A percentile compares a stretch with the other conserved stretches of the same genome.
These are phyloP conservation scores for Thelephora ganbajun DNA, from an alignment of 768 basidiomycete species.

Conservation along the genomic window DNA sequence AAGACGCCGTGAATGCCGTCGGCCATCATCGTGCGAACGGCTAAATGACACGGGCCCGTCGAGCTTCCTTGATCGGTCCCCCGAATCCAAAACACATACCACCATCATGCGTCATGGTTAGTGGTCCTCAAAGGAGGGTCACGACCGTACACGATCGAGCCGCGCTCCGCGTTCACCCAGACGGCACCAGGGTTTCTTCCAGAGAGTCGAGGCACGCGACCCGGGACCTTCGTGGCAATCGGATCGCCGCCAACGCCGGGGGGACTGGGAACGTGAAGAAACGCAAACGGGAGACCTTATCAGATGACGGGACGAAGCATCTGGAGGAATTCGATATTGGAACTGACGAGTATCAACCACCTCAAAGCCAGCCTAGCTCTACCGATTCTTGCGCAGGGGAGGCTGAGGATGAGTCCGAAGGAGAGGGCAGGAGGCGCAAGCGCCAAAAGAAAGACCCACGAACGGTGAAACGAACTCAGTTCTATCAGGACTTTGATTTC, in stretches of 20 bases:
- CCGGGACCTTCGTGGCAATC: constrained; percentile 40
- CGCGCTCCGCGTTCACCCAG: constrained; percentile 47
- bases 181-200: constrained; percentile 44
- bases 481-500: constrained; percentile 34
- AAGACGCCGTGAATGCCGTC: no score
- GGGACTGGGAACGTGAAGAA: constrained; percentile 30
- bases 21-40: no score
- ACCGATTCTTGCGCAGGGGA: constrained; percentile 8
- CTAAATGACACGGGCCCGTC: neutral
- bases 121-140: constrained; percentile 14
- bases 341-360: constrained; percentile 9
- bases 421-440: constrained; percentile 7
- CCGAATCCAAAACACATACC: no score
- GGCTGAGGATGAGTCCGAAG: constrained; percentile 4
- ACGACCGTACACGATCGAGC: constrained; percentile 55
- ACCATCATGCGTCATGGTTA: neutral
- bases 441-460: constrained; percentile 11
- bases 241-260: constrained; percentile 55
- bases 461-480: constrained; percentile 29
- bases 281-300: constrained; percentile 15
- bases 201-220: constrained; percentile 23
- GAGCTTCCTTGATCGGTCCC: neutral
- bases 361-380: constrained; percentile 13
- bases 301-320: constrained; percentile 14
- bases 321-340: constrained; percentile 5